Evolutionary conservation across 345 rosid species (phyloP), one percentile per base, ranked within the genome.

Genomic region (Eucalyptus tenuipes): DNA sequence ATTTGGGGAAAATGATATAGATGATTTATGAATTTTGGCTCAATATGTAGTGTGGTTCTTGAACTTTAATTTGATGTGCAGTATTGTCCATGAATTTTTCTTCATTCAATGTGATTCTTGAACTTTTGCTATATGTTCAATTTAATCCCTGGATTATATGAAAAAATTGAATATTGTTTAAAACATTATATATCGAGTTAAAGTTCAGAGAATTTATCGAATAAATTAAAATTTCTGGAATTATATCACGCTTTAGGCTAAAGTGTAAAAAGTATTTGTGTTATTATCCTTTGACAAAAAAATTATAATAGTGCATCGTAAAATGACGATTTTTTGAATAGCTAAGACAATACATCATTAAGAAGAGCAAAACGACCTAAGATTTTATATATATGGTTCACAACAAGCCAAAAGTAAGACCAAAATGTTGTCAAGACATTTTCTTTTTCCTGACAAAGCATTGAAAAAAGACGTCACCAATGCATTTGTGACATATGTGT

Each of bases 61-160:
- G 3, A 55, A 55, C 2, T 55, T 55, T 55, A 55, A 24, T 24
- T 0, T 0, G 0, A 24, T 55, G 0, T 55, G 1, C 1, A 55
- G 24, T 55, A 6, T 55, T 18, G 1, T 18, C 2, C 0, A 18
- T 20, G 10, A 52, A 3, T 52, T 52, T 52, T 52, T 52, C 18
- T 52, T 20, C 5, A 52, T 20, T 18, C 10, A 52, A 52, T 52
- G 57, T 52, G 25, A 55, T 24, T 55, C 1, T 0, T 0, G 0
- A 55, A 10, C 1, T 55, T 22, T 24, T 24, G 29, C 13, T 55
- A 24, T 25, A 55, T 24, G 2, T 55, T 55, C 3, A 55, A 55
- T 55, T 55, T 55, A 55, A 22, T 22, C 0, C 1, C 0, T 55
- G 1, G 8, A 55, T 24, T 55, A 55, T 2, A 24, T 10, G 6